Percentiles rank a stretch among this genome's conserved stretches.
Conservation (phyloP, 768 basidiomycete species). For the Hortiboletus campestris region DNA sequence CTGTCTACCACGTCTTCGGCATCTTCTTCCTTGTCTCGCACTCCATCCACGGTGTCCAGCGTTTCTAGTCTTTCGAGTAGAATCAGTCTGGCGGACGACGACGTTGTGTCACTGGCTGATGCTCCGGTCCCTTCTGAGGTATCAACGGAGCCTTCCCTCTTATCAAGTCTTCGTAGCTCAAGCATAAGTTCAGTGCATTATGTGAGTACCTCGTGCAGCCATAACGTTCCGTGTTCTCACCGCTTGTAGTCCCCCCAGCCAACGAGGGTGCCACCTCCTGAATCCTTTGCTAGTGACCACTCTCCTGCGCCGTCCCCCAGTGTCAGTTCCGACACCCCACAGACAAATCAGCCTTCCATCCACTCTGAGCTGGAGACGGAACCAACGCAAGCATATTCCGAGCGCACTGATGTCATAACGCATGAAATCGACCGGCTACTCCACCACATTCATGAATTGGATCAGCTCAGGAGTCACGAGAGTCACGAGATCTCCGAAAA, state of each 20-base stretch:
- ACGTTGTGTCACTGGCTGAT: conserved; percentile 18
- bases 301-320: conserved; percentile 41
- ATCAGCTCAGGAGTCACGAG: conserved; percentile 61
- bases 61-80: conserved; percentile 45
- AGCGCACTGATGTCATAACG: conserved; percentile 42
- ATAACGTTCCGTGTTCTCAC: neutral
- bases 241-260: conserved; percentile 31
- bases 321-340: conserved; percentile 51
- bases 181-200: conserved; percentile 23
- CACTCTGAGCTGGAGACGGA: conserved; percentile 45
- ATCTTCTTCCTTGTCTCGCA: conserved; percentile 35
- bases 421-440: conserved; percentile 53
- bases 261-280: conserved; percentile 28
- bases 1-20: conserved; percentile 30
- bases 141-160: conserved; percentile 57
- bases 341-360: conserved; percentile 48
- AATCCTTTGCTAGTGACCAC: conserved; percentile 24
- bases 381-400: conserved; percentile 37
- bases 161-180: conserved; percentile 42
- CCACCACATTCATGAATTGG: conserved; percentile 60
- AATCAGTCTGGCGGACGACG: conserved; percentile 34
- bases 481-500: conserved; percentile 62
- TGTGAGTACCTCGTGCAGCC: conserved; percentile 33
- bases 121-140: conserved; percentile 29
- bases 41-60: conserved; percentile 39